These are phyloP conservation scores for Letharia columbiana DNA, from an alignment of 495 filamentous ascomycete species.

Conservation along the genomic window DNA sequence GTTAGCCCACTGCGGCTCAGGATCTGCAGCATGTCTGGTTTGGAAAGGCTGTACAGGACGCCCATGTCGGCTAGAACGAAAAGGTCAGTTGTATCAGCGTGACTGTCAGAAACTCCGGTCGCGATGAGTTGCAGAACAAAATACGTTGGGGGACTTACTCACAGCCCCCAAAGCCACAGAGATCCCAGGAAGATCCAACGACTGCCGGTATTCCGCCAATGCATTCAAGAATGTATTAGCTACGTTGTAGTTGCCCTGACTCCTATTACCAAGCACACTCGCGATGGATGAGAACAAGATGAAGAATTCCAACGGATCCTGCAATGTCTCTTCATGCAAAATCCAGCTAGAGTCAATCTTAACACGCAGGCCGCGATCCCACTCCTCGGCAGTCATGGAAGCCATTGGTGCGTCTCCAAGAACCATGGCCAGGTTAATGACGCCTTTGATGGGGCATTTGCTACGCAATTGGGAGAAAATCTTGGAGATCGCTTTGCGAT, in stretches of 20 bases:
- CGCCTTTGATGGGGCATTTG: constrained; percentile 32
- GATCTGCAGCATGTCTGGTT: constrained; percentile 5
- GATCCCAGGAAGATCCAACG: constrained; percentile 19
- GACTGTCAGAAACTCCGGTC: not conserved
- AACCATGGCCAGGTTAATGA: constrained; percentile 39
- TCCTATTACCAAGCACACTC: constrained; percentile 21
- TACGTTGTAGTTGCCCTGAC: constrained; percentile 28
- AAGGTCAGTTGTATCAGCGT: constrained; percentile 10
- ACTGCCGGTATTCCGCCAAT: constrained; percentile 26
- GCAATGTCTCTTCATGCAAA: constrained; percentile 15
- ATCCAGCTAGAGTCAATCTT: constrained; percentile 23
- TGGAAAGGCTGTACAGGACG: constrained; percentile 14
- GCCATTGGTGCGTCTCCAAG: constrained; percentile 28
- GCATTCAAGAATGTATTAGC: constrained; percentile 28
- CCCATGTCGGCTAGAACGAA: constrained; percentile 16
- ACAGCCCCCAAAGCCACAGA: constrained; percentile 26
- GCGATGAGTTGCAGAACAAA: not conserved
- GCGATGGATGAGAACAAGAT: constrained; percentile 30
- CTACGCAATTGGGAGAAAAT: constrained; percentile 7
- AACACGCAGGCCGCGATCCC: constrained; percentile 22
- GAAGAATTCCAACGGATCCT: constrained; percentile 29
- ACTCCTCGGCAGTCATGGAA: constrained; percentile 28
- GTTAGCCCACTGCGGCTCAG: constrained; percentile 22
- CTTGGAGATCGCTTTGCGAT: constrained; percentile 16
- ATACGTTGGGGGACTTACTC: constrained; percentile 1